Evolutionary conservation across 768 basidiomycete species (phyloP).

Genomic region (Mycena pura): DNA sequence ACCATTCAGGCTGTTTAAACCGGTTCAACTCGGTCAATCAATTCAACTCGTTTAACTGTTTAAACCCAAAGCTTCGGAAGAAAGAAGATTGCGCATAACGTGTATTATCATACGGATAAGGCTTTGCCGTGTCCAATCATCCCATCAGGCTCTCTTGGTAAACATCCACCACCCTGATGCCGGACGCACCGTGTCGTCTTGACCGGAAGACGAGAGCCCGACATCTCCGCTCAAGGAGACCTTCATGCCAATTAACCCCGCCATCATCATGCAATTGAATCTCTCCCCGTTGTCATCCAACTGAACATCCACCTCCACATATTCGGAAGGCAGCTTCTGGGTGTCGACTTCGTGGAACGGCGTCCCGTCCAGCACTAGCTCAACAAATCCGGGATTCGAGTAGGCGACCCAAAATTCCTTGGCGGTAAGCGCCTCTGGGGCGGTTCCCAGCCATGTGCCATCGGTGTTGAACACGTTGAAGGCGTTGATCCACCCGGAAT

Average conservation of each 20-base stretch:
- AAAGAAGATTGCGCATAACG: no score
- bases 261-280: neutral
- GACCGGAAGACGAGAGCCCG: neutral
- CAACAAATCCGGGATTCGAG: no score
- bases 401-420: neutral
- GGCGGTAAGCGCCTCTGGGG: neutral
- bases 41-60: no score
- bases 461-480: neutral
- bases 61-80: no score
- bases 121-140: no score
- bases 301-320: neutral
- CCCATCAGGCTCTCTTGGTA: neutral
- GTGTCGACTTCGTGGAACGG: neutral
- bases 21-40: no score
- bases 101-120: no score
- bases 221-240: neutral
- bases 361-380: neutral
- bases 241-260: conserved; percentile 1
- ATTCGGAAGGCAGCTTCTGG: neutral
- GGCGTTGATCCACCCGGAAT: neutral
- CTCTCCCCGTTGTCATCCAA: neutral
- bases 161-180: neutral
- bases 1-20: no score
- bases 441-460: neutral
- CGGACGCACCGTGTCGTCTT: neutral